Evolutionary conservation across 805 yeast genomes (phyloP), one percentile per base, ranked within the genome.

Genomic region (Barnettozyma californica): DNA sequence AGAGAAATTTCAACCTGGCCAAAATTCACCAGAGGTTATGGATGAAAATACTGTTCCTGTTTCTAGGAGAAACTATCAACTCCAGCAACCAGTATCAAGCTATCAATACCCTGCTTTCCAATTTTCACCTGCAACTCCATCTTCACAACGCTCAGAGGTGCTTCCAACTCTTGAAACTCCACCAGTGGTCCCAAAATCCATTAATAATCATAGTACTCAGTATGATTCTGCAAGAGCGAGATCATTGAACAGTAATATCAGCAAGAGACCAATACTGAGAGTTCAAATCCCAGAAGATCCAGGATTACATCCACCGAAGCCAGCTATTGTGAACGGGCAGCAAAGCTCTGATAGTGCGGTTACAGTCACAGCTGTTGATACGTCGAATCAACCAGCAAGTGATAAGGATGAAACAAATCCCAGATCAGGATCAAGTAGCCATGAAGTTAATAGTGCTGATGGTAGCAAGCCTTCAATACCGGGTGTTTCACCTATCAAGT

Each of bases 221-320:
- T 51, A 39, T 42, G 45, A 45, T 21, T 39, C 54, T 4, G 44
- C 52, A 6, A 52, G 63, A 7, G 58, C 62, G 2, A 53, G 64
- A 11, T 43, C 57, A 1, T 33, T 59, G 36, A 61, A 58, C 45
- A 60, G 48, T 47, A 58, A 39, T 41, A 55, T 58, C 13, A 53
- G 53, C 39, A 47, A 56, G 10, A 56, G 65, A 37, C 65, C 65
- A 1, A 49, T 57, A 2, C 40, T 62, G 9, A 49, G 64, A 23
- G 64, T 62, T 9, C 61, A 62, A 46, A 62, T 61, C 10, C 65
- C 65, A 5, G 45, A 44, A 20, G 49, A 46, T 13, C 3, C 41
- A 14, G 9, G n/a, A 11, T 13, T 37, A 13, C 40, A 44, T 20
- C 38, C n/a, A 2, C 47, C 46, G 14, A 46, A 42, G 20, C 46